Evolutionary conservation across 768 basidiomycete species (phyloP).

Genomic region (Tulasnella sp.): DNA sequence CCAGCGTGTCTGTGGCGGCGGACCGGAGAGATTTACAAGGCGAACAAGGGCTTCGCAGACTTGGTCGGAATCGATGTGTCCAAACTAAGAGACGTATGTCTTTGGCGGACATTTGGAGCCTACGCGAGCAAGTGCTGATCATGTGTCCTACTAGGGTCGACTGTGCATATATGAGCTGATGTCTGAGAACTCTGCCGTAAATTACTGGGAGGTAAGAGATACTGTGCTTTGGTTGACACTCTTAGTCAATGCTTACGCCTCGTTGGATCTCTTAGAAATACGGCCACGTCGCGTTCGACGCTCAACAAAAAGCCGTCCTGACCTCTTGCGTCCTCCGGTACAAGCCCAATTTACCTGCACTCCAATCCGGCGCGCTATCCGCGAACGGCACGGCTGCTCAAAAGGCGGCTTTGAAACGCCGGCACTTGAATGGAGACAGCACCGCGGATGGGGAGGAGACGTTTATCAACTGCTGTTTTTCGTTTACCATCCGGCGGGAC

Average conservation of each 20-base stretch:
- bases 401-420: neutral
- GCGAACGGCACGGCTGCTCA: constrained; percentile 10
- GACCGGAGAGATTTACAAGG: constrained; percentile 98
- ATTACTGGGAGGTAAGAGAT: constrained; percentile 82
- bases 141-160: constrained; percentile 45
- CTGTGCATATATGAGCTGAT: constrained; percentile 96
- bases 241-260: too few relatives aligned
- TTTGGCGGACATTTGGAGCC: neutral
- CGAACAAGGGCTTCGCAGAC: constrained; percentile 90
- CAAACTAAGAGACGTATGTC: constrained; percentile 72
- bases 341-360: constrained; percentile 49
- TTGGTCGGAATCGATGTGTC: constrained; percentile 78
- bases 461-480: constrained; percentile 79
- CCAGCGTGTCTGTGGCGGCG: constrained; percentile 94
- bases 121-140: neutral
- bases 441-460: constrained; percentile 42
- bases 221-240: too few relatives aligned
- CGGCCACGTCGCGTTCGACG: constrained; percentile 59
- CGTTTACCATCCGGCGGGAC: constrained; percentile 78
- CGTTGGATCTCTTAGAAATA: constrained; percentile 55
- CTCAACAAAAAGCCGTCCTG: constrained; percentile 71
- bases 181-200: constrained; percentile 93
- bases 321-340: constrained; percentile 82
- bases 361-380: neutral
- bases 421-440: neutral